phyloP scores from a whole-genome alignment of 2,329 filamentous ascomycete genomes.

The Aspergillus pseudoglaucus region DNA sequence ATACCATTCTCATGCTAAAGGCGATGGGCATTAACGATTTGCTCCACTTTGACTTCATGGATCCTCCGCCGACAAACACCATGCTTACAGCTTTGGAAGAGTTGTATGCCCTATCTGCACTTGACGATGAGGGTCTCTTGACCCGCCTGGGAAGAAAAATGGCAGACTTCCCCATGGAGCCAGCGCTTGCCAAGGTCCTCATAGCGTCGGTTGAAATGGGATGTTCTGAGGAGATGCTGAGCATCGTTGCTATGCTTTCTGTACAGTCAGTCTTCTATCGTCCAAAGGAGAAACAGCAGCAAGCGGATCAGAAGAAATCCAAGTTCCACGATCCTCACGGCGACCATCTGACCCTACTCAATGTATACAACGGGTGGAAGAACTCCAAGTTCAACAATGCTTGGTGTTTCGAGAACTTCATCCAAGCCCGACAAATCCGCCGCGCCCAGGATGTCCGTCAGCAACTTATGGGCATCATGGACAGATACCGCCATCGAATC shows the following conservation, averaged over 20 bases:
- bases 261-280: slow-evolving; percentile 85
- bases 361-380: slow-evolving; percentile 98
- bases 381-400: slow-evolving; percentile 70
- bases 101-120: slow-evolving; percentile 79
- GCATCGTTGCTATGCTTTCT: slow-evolving; percentile 90
- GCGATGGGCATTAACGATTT: slow-evolving; percentile 99
- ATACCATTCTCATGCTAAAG: slow-evolving; percentile 95
- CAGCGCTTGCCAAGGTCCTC: slow-evolving; percentile 79
- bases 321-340: slow-evolving; percentile 95
- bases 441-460: slow-evolving; percentile 88
- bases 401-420: slow-evolving; percentile 98
- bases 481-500: slow-evolving; percentile 76
- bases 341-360: slow-evolving; percentile 89
- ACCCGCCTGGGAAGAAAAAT: slow-evolving; percentile 91
- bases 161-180: slow-evolving; percentile 98
- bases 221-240: slow-evolving; percentile 90
- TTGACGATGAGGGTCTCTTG: slow-evolving; percentile 91
- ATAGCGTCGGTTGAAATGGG: slow-evolving; percentile 80
- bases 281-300: slow-evolving; percentile 92
- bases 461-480: slow-evolving; percentile 89
- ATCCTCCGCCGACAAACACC: slow-evolving; percentile 92
- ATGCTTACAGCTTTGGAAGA: slow-evolving; percentile 96
- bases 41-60: slow-evolving; percentile 98
- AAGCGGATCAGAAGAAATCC: slow-evolving; percentile 94
- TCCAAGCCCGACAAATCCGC: slow-evolving; percentile 82